Conservation (phyloP, 2,329 filamentous ascomycete genomes). For the Xylariales sp. region DNA sequence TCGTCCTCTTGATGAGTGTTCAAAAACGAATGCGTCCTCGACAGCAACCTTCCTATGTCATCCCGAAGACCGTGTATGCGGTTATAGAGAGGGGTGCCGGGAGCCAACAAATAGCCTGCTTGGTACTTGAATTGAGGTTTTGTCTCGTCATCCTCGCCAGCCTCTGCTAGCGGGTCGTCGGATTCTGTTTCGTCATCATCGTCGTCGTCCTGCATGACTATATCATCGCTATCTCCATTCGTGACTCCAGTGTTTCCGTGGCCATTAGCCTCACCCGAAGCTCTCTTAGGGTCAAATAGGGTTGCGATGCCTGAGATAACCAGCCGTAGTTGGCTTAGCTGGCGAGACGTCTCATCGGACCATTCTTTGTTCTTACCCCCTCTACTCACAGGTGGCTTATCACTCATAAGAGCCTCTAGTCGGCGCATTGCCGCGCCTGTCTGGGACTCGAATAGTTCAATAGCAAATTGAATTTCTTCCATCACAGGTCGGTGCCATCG, state of each 20-base stretch:
- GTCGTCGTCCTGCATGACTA: slow-evolving; percentile 66
- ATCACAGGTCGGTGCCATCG: slow-evolving; percentile 89
- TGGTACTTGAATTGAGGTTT: slow-evolving; percentile 90
- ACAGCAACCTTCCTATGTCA: slow-evolving; percentile 81
- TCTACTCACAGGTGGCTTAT: slow-evolving; percentile 83
- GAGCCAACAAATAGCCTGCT: slow-evolving; percentile 83
- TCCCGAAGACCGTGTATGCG: slow-evolving; percentile 85
- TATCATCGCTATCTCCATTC: slow-evolving; percentile 50
- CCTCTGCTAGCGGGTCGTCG: slow-evolving; percentile 68
- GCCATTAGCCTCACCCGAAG: slow-evolving; percentile 64
- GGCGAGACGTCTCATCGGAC: slow-evolving; percentile 95
- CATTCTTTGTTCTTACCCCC: slow-evolving; percentile 98
- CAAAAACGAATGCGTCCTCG: slow-evolving; percentile 86
- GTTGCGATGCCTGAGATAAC: slow-evolving; percentile 90
- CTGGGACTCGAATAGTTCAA: slow-evolving; percentile 88
- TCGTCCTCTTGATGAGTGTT: slow-evolving; percentile 90
- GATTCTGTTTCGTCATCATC: slow-evolving; percentile 59
- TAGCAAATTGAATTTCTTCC: slow-evolving; percentile 87
- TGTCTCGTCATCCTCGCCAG: slow-evolving; percentile 82
- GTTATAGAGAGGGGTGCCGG: slow-evolving; percentile 71
- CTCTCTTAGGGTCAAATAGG: slow-evolving; percentile 84
- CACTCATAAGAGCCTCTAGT: slow-evolving; percentile 82
- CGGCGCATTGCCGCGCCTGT: slow-evolving; percentile 79
- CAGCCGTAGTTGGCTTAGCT: slow-evolving; percentile 88
- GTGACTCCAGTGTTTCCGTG: slow-evolving; percentile 53